These are phyloP conservation scores for Ceratocystiopsis sp. DNA, from an alignment of 2,329 filamentous ascomycete genomes.

Conservation along the genomic window DNA sequence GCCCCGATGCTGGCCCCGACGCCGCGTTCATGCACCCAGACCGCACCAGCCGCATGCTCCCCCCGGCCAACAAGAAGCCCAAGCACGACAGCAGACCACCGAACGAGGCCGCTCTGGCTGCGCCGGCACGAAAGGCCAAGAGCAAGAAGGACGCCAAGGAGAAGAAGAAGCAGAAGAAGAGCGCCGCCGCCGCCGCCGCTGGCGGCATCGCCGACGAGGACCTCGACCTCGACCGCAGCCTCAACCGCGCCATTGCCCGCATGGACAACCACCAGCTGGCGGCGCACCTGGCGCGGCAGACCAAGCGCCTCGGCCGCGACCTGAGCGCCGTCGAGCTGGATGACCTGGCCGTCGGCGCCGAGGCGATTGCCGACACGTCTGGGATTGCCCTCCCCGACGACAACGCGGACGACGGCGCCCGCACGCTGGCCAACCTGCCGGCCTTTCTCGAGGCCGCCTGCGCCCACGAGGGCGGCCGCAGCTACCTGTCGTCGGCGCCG, in stretches of 20 bases:
- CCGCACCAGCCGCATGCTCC: too few species aligned
- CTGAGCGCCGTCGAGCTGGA: conserved; percentile 71
- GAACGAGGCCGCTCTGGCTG: conserved; percentile 6
- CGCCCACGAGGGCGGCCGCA: conserved; percentile 28
- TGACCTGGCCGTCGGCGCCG: conserved; percentile 56
- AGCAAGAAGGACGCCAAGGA: conserved; percentile 4
- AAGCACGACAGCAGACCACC: too few species aligned
- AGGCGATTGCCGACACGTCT: conserved; percentile 61
- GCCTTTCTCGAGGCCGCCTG: conserved; percentile 57
- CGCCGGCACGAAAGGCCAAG: conserved; percentile 1
- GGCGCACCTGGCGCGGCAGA: conserved; percentile 69
- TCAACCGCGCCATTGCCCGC: conserved; percentile 64
- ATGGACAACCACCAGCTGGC: conserved; percentile 75
- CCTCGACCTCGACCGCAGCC: conserved; percentile 49
- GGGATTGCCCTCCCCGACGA: conserved; percentile 33
- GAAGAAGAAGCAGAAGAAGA: conserved; percentile 1
- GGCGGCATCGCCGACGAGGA: conserved; percentile 31
- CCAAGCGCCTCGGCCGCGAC: conserved; percentile 61
- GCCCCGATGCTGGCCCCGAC: not conserved
- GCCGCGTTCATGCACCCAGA: too few species aligned
- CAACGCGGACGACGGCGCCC: conserved; percentile 9
- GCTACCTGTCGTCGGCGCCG: conserved; percentile 25
- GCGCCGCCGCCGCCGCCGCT: conserved; percentile 5
- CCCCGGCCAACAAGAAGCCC: too few species aligned
- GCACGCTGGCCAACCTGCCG: conserved; percentile 57